Base-by-base conservation (phyloP, 805 yeast species). In the Ogataea pignaliae region DNA sequence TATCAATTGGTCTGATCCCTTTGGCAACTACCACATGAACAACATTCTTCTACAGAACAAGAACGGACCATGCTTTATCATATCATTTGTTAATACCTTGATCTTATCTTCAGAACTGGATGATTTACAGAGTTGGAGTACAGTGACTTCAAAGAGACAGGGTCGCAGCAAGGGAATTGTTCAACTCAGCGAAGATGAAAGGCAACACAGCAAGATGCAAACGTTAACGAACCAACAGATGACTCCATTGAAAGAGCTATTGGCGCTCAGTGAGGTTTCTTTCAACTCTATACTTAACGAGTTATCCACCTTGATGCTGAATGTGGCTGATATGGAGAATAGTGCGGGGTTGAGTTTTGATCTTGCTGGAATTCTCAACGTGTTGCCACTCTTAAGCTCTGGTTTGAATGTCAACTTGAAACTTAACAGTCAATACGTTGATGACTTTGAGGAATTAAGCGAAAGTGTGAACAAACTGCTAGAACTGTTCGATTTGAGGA, bases 61-160 rank as follows among this genome's bases (percentile, higher is more conserved):
- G 39, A 88, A 88, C 56, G 97, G 97, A 0, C 96, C 97, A 0
- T 89, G 96, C 59, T 95, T 96, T 2, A 63, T 90, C 33, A 73
- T 90, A 12, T 90, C 96, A 0, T 65, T 90, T 34, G 73, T 79
- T 39, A 90, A 90, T 59, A 76, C 88, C 0, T 60, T 90, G 13
- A 59, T 88, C 7, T 61, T 89, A 15, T 66, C 79, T 3, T 54
- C 61, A 39, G 79, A 74, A 44, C 44, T 57, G 17, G 41, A 44
- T 7, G 47, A 43, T 29, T 29, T 40, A 7, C 52, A 48, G 7
- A 55, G 53, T 10, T 53, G 58, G 59, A 52, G 52, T 33, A 48
- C 53, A 3, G 60, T 57, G 26, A 21, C 26, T 26, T 30, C 42
- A 12, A 32, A 35, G 14, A 26, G 26, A 17, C 34, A 12, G 37